Percentiles rank a stretch among this genome's conserved stretches.
phyloP scores from a whole-genome alignment of 257 asterid species.

The Solanum tarapatanum region DNA sequence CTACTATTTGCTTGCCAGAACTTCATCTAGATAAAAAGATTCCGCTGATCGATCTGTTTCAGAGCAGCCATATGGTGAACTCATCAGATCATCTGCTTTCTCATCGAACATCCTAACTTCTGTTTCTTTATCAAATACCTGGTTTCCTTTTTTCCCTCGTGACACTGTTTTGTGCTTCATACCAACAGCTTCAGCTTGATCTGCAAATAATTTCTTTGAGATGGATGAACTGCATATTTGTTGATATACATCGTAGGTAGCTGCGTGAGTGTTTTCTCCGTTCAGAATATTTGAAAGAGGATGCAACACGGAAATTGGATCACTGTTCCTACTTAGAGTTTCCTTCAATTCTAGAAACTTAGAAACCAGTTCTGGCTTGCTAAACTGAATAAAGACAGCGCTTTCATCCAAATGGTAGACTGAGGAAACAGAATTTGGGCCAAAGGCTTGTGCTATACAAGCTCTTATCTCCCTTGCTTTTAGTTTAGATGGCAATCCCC shows the following conservation, averaged over 20 bases:
- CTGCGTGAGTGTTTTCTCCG: slow-evolving; percentile 40
- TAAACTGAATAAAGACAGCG: slow-evolving; percentile 66
- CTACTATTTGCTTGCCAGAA: slow-evolving; percentile 26
- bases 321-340: slow-evolving; percentile 29
- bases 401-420: slow-evolving; percentile 53
- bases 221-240: slow-evolving; percentile 61
- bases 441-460: slow-evolving; percentile 43
- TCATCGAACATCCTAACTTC: not conserved
- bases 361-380: slow-evolving; percentile 37
- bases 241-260: slow-evolving; percentile 46
- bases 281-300: slow-evolving; percentile 52
- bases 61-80: too few relatives aligned
- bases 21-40: slow-evolving; percentile 21
- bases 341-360: slow-evolving; percentile 51
- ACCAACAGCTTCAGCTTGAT: slow-evolving; percentile 59
- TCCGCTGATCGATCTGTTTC: slow-evolving; percentile 3
- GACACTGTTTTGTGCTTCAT: slow-evolving; percentile 4
- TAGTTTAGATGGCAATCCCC: slow-evolving; percentile 54
- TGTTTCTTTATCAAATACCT: not conserved
- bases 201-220: slow-evolving; percentile 44
- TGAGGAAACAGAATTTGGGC: slow-evolving; percentile 32
- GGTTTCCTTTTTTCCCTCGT: slow-evolving; percentile 2
- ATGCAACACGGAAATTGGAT: slow-evolving; percentile 59
- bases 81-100: not conserved
- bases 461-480: slow-evolving; percentile 45